A percentile compares a stretch with the other conserved stretches of the same genome.
Conservation (phyloP, 2,329 filamentous ascomycete species). For the Hymenoscyphus fructigenus region DNA sequence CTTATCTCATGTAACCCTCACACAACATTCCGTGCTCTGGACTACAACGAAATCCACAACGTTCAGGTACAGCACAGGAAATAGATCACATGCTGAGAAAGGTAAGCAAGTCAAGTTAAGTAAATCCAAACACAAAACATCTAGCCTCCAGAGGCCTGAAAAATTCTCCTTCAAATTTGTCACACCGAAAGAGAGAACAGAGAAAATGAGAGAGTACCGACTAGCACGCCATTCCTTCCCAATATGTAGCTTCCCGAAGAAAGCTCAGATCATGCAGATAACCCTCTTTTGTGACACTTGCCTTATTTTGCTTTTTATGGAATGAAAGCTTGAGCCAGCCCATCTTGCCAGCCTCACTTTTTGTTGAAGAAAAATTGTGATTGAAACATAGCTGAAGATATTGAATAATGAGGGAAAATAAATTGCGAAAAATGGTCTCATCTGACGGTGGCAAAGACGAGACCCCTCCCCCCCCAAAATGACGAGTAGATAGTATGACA, state of each 20-base stretch:
- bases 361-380: not conserved
- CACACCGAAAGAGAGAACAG: not conserved
- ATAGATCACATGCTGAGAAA: constrained; percentile 1
- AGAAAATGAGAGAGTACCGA: not conserved
- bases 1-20: not conserved
- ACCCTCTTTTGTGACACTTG: not conserved
- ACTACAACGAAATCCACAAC: not conserved
- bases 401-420: not conserved
- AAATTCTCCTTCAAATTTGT: not conserved
- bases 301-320: not conserved
- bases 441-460: not conserved
- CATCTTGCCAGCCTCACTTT: not conserved
- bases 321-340: not conserved
- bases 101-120: too few species aligned
- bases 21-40: not conserved
- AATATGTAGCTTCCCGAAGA: not conserved
- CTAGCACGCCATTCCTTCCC: not conserved
- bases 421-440: not conserved
- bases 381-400: not conserved
- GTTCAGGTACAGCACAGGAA: constrained; percentile 7
- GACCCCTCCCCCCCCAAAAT: too few species aligned
- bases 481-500: constrained; percentile 1
- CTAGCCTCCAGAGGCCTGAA: not conserved
- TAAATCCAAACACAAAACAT: not conserved
- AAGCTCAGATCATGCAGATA: not conserved